These are phyloP conservation scores for Hyphopichia pseudoburtonii DNA, from an alignment of 1,139 yeast species.

Conservation along the genomic window DNA sequence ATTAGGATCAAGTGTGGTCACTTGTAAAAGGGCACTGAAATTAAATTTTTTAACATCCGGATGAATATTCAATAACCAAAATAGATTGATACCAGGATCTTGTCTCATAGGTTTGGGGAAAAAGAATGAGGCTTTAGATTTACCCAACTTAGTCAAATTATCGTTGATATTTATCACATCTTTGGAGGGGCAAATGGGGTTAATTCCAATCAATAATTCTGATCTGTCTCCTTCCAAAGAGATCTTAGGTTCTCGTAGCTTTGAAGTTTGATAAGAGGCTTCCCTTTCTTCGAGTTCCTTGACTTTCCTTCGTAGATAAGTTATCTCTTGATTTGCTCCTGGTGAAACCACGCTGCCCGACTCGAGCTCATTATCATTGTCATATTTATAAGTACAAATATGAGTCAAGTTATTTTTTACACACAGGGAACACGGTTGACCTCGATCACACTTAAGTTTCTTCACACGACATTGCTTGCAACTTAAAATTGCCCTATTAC, in stretches of 20 bases:
- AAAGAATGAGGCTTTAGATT: conserved; percentile 3
- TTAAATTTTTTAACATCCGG: conserved; percentile 1
- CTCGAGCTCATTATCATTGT: neutral
- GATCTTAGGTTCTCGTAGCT: neutral
- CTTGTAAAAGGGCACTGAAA: neutral
- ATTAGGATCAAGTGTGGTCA: conserved; percentile 2
- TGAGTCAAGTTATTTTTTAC: conserved; percentile 10
- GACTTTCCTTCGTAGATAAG: neutral
- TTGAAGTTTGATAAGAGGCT: neutral
- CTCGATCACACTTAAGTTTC: conserved; percentile 26
- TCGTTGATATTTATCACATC: conserved; percentile 3
- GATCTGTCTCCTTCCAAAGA: neutral
- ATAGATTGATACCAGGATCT: conserved; percentile 4
- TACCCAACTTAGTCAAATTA: conserved; percentile 8
- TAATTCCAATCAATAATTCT: conserved; percentile 1
- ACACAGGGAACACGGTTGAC: conserved; percentile 23
- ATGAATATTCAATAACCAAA: conserved; percentile 1
- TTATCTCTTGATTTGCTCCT: neutral
- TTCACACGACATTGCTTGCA: conserved; percentile 1
- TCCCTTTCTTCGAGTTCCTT: conserved; percentile 2
- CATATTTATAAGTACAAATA: conserved; percentile 2
- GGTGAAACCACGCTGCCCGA: neutral
- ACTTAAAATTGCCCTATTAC: conserved; percentile 2
- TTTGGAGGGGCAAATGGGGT: conserved; percentile 2
- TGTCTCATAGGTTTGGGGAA: conserved; percentile 4